Evolutionary conservation across 345 rosid genomes (phyloP), one percentile per base, ranked within the genome.

Genomic region (Citrus medica): DNA sequence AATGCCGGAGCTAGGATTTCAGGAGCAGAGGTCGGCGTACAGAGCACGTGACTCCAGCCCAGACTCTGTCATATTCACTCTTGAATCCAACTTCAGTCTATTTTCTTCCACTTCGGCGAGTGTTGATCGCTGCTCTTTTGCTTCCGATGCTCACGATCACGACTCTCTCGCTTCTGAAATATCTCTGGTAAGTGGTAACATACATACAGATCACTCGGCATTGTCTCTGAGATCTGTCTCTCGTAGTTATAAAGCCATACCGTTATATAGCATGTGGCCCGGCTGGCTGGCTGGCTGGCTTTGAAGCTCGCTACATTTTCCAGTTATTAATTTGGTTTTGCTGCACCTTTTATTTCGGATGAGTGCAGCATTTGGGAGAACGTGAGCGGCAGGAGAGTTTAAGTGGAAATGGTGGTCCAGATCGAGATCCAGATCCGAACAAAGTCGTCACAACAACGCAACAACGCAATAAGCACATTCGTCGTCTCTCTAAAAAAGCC

Each of bases 21-120:
- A 79, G 40, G 72, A 83, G 25, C 86, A 80, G 59, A 86, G 80
- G 80, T 70, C 87, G 40, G 88, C 79, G 7, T 84, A 84, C 60
- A 70, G 86, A 81, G 87, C 87, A 24, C 91, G 94, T 30, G 92
- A 88, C 77, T 84, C 91, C 1, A 95, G 99, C 55, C 98, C 99
- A 1, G 98, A 93, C 83, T 95, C 99, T 4, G 83, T 90, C 48
- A 90, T 87, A 78, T 92, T 92, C 91, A 87, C 98, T 27, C 89
- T 86, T 46, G 98, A 94, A 74, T 89, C 95, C 30, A 92, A 88
- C 78, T 91, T 92, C 79, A 93, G 97, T 61, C 90, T 91, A 69
- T 93, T 93, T 83, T 90, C 99, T 55, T 93, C 99, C 63, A 90
- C 98, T 76, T 91, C 98, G 75, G 94, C 91, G 22, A 91, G 97